Evolutionary conservation across 116 monocot species (phyloP).

Genomic region (Thalassia testudinum): DNA sequence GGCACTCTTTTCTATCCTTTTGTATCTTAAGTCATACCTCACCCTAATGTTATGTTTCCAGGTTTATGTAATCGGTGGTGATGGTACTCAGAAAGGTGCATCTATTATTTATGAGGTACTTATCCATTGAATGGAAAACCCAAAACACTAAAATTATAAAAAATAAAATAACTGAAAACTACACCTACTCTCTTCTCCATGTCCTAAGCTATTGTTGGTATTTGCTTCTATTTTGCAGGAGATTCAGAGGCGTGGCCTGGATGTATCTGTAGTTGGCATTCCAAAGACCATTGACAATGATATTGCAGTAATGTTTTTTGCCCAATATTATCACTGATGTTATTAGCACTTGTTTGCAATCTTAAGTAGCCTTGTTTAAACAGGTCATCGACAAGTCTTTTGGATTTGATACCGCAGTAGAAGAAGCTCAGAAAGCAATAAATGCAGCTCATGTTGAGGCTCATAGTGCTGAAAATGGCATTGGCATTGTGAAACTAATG

Average conservation of each 20-base stretch:
- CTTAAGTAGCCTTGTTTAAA: neutral
- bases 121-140: too few species aligned
- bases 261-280: conserved; percentile 42
- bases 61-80: conserved; percentile 56
- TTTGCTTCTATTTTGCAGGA: conserved; percentile 18
- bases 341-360: neutral
- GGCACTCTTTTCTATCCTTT: neutral
- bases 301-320: conserved; percentile 28
- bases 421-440: conserved; percentile 84
- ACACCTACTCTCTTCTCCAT: too few species aligned
- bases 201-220: too few species aligned
- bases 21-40: neutral
- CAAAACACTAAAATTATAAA: too few species aligned
- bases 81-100: conserved; percentile 53
- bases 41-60: conserved; percentile 3
- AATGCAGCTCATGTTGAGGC: conserved; percentile 95
- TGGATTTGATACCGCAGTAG: conserved; percentile 95
- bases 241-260: conserved; percentile 35
- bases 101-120: conserved; percentile 49
- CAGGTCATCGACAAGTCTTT: conserved; percentile 93
- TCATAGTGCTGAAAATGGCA: conserved; percentile 66
- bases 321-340: neutral
- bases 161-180: too few species aligned
- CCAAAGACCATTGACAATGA: conserved; percentile 68
- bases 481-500: conserved; percentile 91